Percentiles rank a stretch among this genome's conserved stretches.
Evolutionary conservation across 208 protist species (phyloP).

Genomic region (Acanthamoeba royreba): DNA sequence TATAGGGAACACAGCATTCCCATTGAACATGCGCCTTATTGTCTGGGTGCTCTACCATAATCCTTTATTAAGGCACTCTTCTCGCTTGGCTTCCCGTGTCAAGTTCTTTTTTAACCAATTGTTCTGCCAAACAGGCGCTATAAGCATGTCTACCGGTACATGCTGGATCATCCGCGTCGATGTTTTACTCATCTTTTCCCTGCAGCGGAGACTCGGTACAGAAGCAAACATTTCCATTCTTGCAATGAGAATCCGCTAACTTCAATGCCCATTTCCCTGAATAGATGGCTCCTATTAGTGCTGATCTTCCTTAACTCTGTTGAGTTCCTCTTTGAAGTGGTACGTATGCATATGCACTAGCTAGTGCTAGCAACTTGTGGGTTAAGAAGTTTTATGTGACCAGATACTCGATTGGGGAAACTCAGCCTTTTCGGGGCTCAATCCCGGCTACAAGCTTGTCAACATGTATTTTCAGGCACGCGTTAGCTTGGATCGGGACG

Average conservation of each 20-base stretch:
- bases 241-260: background rate
- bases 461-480: slow-evolving; percentile 34
- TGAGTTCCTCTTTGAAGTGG: background rate
- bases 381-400: background rate
- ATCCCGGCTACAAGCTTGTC: background rate
- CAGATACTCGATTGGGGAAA: background rate
- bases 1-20: slow-evolving; percentile 15
- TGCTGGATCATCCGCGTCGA: slow-evolving; percentile 3
- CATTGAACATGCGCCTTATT: background rate
- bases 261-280: background rate
- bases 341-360: background rate
- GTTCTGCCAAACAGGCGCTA: no score
- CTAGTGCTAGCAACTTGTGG: no score
- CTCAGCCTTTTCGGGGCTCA: background rate
- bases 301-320: background rate
- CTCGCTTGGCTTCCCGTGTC: background rate
- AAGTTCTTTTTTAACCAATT: no score
- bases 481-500: no score
- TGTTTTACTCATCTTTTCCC: slow-evolving; percentile 15
- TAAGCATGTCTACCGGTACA: background rate
- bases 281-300: background rate
- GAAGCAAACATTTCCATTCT: background rate
- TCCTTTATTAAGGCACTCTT: background rate
- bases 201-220: background rate
- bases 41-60: background rate